Conservation (phyloP, 2,329 filamentous ascomycete species). For the Fusarium solani-melongenae region DNA sequence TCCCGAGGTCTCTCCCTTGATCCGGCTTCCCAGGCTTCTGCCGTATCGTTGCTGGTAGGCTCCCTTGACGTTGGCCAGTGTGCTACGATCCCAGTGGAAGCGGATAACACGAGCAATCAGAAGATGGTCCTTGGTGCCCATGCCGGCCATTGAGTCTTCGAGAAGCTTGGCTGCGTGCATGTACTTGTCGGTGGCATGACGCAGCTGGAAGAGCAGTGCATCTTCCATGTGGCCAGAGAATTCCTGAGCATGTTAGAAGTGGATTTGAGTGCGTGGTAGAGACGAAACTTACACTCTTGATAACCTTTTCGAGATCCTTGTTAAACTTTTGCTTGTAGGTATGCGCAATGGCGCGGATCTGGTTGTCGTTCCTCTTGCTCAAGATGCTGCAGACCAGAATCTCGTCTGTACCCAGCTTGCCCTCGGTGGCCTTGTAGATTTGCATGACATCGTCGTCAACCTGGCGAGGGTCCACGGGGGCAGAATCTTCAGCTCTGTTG, state of each 20-base stretch:
- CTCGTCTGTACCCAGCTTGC: constrained; percentile 77
- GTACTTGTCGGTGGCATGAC: constrained; percentile 80
- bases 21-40: constrained; percentile 73
- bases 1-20: constrained; percentile 86
- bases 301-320: constrained; percentile 75
- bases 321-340: constrained; percentile 81
- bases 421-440: constrained; percentile 82
- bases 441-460: constrained; percentile 81
- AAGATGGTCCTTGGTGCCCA: constrained; percentile 87
- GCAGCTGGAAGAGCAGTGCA: constrained; percentile 83
- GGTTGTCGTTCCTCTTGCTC: constrained; percentile 78
- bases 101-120: constrained; percentile 83
- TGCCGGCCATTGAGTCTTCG: constrained; percentile 88
- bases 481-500: constrained; percentile 79
- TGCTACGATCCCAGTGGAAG: constrained; percentile 82
- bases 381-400: constrained; percentile 83
- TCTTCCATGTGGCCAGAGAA: constrained; percentile 95
- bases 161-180: constrained; percentile 84
- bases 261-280: not conserved
- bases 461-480: constrained; percentile 77
- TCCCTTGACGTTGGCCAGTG: constrained; percentile 80
- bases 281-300: constrained; percentile 69
- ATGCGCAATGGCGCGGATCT: constrained; percentile 83
- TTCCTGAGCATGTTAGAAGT: constrained; percentile 57
- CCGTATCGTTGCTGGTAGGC: constrained; percentile 80